Percentiles rank a stretch among this genome's conserved stretches.
Evolutionary conservation across 441 rosid species (phyloP).

Genomic region (Gossypium aridum): DNA sequence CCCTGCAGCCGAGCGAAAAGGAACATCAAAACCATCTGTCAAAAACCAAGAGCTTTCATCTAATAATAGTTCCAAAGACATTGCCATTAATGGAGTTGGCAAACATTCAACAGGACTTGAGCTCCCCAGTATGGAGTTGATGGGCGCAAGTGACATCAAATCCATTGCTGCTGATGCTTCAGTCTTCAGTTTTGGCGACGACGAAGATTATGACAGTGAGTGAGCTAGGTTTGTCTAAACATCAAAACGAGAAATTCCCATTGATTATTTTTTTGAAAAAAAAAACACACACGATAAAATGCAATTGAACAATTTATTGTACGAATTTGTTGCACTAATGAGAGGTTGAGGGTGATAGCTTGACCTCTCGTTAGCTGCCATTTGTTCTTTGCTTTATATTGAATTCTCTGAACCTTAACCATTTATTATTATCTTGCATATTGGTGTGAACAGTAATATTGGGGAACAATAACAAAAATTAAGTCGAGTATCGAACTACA

Average conservation of each 20-base stretch:
- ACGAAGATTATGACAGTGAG: slow-evolving; percentile 70
- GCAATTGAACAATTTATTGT: background rate
- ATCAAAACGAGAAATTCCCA: background rate
- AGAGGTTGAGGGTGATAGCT: no score
- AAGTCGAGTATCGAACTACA: no score
- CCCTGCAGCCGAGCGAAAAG: slow-evolving; percentile 14
- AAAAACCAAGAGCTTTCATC: slow-evolving; percentile 13
- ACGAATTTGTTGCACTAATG: background rate
- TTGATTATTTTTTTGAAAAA: background rate
- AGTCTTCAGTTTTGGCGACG: slow-evolving; percentile 71
- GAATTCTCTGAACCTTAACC: no score
- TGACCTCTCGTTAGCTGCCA: no score
- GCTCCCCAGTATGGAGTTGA: slow-evolving; percentile 21
- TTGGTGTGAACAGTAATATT: no score
- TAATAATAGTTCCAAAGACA: slow-evolving; percentile 12
- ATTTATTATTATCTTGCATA: no score
- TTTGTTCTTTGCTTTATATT: no score
- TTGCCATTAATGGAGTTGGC: background rate
- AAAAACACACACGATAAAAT: background rate
- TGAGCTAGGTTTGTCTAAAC: slow-evolving; percentile 15
- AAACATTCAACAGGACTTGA: slow-evolving; percentile 20
- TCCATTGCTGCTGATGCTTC: slow-evolving; percentile 87
- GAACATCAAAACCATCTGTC: slow-evolving; percentile 21
- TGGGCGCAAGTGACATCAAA: slow-evolving; percentile 46
- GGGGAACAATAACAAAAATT: no score